Conservation (phyloP, 768 basidiomycete genomes). For the Pleurotus citrinopileatus region DNA sequence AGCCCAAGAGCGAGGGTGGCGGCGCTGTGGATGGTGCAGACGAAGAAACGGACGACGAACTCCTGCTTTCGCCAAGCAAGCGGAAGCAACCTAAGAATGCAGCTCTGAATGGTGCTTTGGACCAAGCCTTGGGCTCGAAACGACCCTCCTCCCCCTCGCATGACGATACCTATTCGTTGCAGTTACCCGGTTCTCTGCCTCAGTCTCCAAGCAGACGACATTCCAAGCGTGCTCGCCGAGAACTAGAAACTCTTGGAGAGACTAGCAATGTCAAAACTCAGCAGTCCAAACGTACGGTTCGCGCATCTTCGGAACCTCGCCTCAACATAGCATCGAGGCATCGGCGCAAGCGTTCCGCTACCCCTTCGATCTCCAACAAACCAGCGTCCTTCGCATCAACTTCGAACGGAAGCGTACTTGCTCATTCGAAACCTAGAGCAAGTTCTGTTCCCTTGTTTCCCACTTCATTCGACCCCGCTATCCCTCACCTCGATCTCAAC, state of each 20-base stretch:
- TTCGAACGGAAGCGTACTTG: conserved; percentile 16
- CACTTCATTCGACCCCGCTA: conserved; percentile 17
- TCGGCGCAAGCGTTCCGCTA: conserved; percentile 2
- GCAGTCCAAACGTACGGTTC: not conserved
- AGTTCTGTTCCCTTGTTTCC: conserved; percentile 45
- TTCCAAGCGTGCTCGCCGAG: not conserved
- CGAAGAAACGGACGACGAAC: conserved; percentile 43
- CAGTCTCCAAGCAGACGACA: conserved; percentile 13
- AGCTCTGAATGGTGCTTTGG: conserved; percentile 40
- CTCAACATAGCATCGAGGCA: not conserved
- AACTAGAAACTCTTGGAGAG: conserved; percentile 9
- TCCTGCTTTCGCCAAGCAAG: conserved; percentile 43
- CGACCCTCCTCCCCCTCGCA: conserved; percentile 14
- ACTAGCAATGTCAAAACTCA: not conserved
- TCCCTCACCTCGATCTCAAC: conserved; percentile 39
- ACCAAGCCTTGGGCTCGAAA: conserved; percentile 12
- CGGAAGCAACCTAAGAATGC: conserved; percentile 14
- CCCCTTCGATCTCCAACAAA: conserved; percentile 21
- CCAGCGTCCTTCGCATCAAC: conserved; percentile 22
- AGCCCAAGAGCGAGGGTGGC: not conserved
- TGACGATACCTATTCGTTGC: conserved; percentile 12
- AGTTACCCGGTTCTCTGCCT: conserved; percentile 11
- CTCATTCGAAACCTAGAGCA: conserved; percentile 32
- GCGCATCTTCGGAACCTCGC: conserved; percentile 6
- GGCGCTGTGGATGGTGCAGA: conserved; percentile 10